Evolutionary conservation across 2,329 filamentous ascomycete genomes (phyloP).

Genomic region (Ophiostoma triangulosporum): DNA sequence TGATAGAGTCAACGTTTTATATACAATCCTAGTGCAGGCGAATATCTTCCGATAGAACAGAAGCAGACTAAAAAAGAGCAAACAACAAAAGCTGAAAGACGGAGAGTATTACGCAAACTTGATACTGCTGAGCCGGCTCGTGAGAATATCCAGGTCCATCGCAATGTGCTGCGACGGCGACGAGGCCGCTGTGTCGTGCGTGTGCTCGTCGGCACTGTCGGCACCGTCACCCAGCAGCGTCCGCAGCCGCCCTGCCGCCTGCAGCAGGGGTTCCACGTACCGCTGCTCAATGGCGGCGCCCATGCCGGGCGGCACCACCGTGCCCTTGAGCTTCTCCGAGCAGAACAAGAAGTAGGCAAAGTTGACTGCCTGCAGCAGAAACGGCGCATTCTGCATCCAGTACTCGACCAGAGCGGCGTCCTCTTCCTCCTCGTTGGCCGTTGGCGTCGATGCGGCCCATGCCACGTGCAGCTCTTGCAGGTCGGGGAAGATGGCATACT

Average conservation of each 20-base stretch:
- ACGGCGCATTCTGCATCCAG: constrained; percentile 36
- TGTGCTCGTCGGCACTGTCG: neutral
- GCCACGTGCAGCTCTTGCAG: constrained; percentile 32
- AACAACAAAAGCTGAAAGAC: neutral
- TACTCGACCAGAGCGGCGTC: constrained; percentile 30
- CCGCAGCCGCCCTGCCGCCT: constrained; percentile 19
- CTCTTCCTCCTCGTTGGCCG: constrained; percentile 22
- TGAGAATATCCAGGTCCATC: constrained; percentile 12
- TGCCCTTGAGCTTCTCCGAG: constrained; percentile 25
- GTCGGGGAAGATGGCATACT: constrained; percentile 48
- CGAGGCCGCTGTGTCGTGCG: neutral
- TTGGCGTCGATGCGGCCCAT: neutral
- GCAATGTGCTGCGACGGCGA: constrained; percentile 1
- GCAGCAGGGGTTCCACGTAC: constrained; percentile 40
- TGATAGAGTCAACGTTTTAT: no score
- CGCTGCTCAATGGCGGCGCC: constrained; percentile 42
- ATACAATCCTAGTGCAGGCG: neutral
- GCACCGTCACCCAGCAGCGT: neutral
- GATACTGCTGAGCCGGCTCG: constrained; percentile 9
- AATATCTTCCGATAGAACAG: neutral
- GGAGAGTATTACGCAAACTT: constrained; percentile 10
- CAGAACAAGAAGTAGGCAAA: constrained; percentile 44
- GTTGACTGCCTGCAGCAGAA: constrained; percentile 47
- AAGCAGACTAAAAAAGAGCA: neutral
- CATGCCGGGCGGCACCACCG: constrained; percentile 42